Conservation (phyloP, 2,329 filamentous ascomycete genomes). For the Clarireedia monteithiana region DNA sequence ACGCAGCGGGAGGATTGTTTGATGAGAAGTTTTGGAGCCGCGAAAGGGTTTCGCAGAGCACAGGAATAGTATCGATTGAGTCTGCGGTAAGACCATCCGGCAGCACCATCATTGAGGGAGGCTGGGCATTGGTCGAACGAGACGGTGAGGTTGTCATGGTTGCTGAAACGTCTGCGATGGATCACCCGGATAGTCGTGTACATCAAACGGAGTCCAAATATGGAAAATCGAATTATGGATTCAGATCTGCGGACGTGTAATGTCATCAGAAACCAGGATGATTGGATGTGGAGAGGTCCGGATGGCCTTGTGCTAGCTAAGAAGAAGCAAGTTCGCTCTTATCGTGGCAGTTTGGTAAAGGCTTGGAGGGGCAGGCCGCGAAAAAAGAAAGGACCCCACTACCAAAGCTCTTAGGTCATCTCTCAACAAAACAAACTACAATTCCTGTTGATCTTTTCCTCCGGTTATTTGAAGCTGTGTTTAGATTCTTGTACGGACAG, state of each 20-base stretch:
- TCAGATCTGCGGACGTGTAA: not conserved
- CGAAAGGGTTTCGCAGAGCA: conserved; percentile 69
- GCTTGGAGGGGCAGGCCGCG: conserved; percentile 14
- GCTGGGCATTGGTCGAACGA: conserved; percentile 25
- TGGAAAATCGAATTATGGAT: conserved; percentile 1
- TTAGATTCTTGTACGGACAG: not conserved
- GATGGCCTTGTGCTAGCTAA: not conserved
- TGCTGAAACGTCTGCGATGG: not conserved
- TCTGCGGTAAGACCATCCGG: conserved; percentile 67
- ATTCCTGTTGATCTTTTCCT: not conserved
- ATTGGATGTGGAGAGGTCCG: conserved; percentile 1
- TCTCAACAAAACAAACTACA: conserved; percentile 1
- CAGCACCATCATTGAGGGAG: conserved; percentile 27
- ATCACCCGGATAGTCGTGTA: conserved; percentile 5
- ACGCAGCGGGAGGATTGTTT: conserved; percentile 26
- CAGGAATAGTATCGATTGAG: conserved; percentile 77
- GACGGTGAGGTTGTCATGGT: conserved; percentile 18
- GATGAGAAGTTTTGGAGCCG: conserved; percentile 53
- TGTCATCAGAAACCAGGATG: conserved; percentile 9
- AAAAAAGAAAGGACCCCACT: conserved; percentile 13
- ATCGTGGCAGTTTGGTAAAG: conserved; percentile 10
- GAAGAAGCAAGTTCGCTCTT: conserved; percentile 7
- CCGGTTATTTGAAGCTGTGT: not conserved
- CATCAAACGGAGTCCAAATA: not conserved
- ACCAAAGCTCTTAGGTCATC: conserved; percentile 5